Evolutionary conservation across 129 eudicot species (phyloP).

Genomic region (Lonicera japonica): DNA sequence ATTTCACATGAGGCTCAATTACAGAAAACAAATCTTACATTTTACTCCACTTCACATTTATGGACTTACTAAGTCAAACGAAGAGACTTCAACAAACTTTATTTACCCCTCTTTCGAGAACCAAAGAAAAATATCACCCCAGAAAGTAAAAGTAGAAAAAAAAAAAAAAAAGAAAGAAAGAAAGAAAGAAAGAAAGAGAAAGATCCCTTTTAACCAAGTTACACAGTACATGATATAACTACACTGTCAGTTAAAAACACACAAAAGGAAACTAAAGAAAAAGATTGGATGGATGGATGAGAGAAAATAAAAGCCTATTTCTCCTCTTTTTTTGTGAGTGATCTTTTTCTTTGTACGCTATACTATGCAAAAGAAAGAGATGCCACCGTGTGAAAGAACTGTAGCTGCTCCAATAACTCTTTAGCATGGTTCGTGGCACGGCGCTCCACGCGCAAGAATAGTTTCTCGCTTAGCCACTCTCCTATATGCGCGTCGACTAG

Average conservation of each 20-base stretch:
- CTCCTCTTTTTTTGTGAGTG: conserved; percentile 1
- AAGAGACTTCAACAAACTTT: neutral
- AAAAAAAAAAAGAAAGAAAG: conserved; percentile 6
- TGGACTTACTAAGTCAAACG: neutral
- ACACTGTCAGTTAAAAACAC: no score
- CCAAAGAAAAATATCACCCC: neutral
- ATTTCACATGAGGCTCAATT: no score
- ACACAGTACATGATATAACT: no score
- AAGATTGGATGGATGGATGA: no score
- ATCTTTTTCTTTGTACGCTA: neutral
- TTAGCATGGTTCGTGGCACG: conserved; percentile 69
- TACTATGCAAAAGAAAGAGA: conserved; percentile 61
- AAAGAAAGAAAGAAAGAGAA: conserved; percentile 11
- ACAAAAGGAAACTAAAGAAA: no score
- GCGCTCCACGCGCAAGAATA: conserved; percentile 57
- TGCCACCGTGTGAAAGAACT: conserved; percentile 84
- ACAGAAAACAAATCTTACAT: no score
- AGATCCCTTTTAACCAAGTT: neutral
- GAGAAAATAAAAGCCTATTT: neutral
- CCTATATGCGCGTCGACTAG: conserved; percentile 95
- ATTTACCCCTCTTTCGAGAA: neutral
- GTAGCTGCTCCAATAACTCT: conserved; percentile 77
- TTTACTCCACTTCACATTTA: neutral
- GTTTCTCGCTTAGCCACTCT: conserved; percentile 58
- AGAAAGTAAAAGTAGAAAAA: neutral